phyloP scores from a whole-genome alignment of 179 eudicot genomes.

The Spergularia azorica region DNA sequence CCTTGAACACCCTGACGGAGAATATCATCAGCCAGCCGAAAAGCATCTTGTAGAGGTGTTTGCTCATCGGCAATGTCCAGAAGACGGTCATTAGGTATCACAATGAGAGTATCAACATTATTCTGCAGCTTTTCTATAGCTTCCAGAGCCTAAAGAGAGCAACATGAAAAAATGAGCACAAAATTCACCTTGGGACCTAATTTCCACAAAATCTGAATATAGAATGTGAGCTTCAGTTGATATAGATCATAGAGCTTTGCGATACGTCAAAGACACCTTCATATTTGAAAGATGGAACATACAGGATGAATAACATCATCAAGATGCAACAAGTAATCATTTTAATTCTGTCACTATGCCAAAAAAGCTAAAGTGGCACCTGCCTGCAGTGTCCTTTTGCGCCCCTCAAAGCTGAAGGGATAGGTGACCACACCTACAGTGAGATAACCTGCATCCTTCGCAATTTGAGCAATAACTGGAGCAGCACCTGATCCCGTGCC shows the following conservation, averaged over 20 bases:
- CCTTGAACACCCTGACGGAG: conserved; percentile 99
- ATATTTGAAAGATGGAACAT: neutral
- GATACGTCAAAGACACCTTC: neutral
- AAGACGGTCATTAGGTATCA: conserved; percentile 96
- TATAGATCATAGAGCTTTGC: neutral
- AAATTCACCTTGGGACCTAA: conserved; percentile 3
- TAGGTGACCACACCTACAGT: conserved; percentile 98
- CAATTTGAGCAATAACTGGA: conserved; percentile 86
- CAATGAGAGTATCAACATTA: conserved; percentile 95
- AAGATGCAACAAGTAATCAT: neutral
- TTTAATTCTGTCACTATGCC: neutral
- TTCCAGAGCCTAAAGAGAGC: conserved; percentile 78
- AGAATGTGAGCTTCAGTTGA: neutral
- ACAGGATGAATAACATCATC: conserved; percentile 3
- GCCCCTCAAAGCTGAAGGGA: conserved; percentile 98
- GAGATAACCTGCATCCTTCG: conserved; percentile 92
- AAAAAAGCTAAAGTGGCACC: conserved; percentile 33
- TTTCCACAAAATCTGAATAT: neutral
- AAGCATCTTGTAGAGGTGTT: conserved; percentile 93
- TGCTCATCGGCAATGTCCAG: conserved; percentile 93
- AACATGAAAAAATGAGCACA: neutral
- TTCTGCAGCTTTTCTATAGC: conserved; percentile 95
- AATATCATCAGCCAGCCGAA: conserved; percentile 96
- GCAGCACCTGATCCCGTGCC: conserved; percentile 99
- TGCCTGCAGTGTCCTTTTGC: conserved; percentile 93